Percentiles rank a stretch among this genome's conserved stretches.
These are phyloP conservation scores for Pseudozyma sp. DNA, from an alignment of 1,284 basidiomycete genomes.

Conservation along the genomic window DNA sequence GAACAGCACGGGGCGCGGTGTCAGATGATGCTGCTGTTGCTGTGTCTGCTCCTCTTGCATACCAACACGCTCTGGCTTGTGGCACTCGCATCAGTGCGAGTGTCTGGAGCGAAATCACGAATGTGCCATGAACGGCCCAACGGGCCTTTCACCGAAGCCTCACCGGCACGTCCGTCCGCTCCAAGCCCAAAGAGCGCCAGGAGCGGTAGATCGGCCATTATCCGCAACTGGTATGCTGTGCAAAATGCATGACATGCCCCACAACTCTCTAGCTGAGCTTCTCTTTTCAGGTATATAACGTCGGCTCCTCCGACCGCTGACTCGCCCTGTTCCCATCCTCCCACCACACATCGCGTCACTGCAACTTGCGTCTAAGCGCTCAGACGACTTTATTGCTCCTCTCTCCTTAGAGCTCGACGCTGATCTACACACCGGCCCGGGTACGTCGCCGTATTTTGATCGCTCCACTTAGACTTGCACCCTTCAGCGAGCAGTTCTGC, in stretches of 20 bases:
- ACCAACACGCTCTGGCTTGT: not conserved
- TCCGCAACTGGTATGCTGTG: not conserved
- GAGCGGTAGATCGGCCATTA: slow-evolving; percentile 12
- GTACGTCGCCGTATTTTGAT: slow-evolving; percentile 12
- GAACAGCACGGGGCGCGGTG: slow-evolving; percentile 23
- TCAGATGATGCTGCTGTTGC: slow-evolving; percentile 44
- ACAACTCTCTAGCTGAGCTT: not conserved
- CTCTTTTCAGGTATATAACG: slow-evolving; percentile 14
- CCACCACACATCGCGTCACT: not conserved
- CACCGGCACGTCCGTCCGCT: slow-evolving; percentile 21
- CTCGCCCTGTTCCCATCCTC: not conserved
- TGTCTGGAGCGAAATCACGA: slow-evolving; percentile 24
- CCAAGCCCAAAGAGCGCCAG: slow-evolving; percentile 18
- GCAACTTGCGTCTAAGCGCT: not conserved
- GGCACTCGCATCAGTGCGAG: not conserved
- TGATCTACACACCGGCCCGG: slow-evolving; percentile 15
- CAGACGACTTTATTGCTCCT: not conserved
- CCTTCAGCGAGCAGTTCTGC: slow-evolving; percentile 28
- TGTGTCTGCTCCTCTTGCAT: not conserved
- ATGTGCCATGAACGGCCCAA: not conserved
- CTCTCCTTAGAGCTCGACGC: slow-evolving; percentile 6
- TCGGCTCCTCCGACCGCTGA: slow-evolving; percentile 23
- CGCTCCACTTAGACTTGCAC: slow-evolving; percentile 5
- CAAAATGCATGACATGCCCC: not conserved
- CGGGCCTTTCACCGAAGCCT: slow-evolving; percentile 18